These are phyloP conservation scores for Aegilops longissima DNA, from an alignment of 176 grass and related monocot species.

Conservation along the genomic window DNA sequence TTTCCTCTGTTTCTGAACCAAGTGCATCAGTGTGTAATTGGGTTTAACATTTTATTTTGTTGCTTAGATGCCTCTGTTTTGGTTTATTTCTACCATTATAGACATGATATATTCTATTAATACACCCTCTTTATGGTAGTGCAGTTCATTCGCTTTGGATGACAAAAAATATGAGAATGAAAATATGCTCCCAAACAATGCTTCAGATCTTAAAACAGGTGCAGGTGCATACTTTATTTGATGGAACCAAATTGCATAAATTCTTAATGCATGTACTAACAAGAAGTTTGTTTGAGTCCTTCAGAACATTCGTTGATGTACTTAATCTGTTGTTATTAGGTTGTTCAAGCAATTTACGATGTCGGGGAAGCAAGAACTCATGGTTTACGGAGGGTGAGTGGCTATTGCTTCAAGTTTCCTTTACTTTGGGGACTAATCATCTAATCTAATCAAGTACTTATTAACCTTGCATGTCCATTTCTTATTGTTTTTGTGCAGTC, in stretches of 20 bases:
- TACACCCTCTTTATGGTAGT: conserved; percentile 11
- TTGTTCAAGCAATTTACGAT: conserved; percentile 83
- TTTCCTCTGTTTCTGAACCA: not conserved
- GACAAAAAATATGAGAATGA: conserved; percentile 88
- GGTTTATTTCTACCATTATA: not conserved
- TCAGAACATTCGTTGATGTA: conserved; percentile 9
- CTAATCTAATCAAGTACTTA: no score
- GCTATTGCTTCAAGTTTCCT: no score
- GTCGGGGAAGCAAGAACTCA: conserved; percentile 86
- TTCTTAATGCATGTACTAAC: not conserved
- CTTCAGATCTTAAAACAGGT: conserved; percentile 76
- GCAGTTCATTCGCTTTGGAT: conserved; percentile 84
- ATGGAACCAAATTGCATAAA: conserved; percentile 12
- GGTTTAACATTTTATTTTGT: not conserved
- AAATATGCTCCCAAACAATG: conserved; percentile 64
- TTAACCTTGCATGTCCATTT: no score
- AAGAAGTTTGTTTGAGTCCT: not conserved
- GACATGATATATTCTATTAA: conserved; percentile 19
- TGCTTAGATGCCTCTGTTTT: not conserved
- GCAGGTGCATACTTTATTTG: conserved; percentile 11
- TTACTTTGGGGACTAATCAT: no score
- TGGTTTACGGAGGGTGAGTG: conserved; percentile 47
- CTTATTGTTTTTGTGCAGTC: no score
- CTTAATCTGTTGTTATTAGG: conserved; percentile 41
- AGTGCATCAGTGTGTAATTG: not conserved